A percentile compares a stretch with the other conserved stretches of the same genome.
These are phyloP conservation scores for Trifolium fragiferum DNA, from an alignment of 306 rosid genomes.

Conservation along the genomic window DNA sequence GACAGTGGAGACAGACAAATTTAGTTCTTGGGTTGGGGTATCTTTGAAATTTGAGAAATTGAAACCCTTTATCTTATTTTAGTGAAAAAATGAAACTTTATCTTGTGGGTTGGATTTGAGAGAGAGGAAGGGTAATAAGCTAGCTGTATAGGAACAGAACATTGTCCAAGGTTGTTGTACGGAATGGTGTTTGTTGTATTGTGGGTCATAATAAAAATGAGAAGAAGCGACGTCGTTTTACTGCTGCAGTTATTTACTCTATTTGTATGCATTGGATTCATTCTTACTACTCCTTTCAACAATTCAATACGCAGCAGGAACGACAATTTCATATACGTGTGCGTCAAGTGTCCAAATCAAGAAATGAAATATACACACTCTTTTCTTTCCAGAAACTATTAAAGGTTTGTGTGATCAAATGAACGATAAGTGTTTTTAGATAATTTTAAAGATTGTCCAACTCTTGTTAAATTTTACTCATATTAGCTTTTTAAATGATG, in stretches of 20 bases:
- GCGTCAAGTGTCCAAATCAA: neutral
- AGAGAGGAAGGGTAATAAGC: slow-evolving; percentile 8
- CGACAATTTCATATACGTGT: neutral
- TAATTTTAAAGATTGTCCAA: no score
- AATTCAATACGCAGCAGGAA: neutral
- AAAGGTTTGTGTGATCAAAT: no score
- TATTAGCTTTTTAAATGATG: no score
- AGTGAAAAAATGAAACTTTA: slow-evolving; percentile 43
- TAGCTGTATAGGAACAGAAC: neutral
- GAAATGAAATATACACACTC: no score
- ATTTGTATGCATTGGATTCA: no score
- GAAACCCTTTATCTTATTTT: slow-evolving; percentile 41
- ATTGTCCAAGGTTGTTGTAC: slow-evolving; percentile 45
- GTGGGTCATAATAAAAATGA: neutral
- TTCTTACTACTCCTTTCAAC: neutral
- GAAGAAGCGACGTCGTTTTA: neutral
- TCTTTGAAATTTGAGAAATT: slow-evolving; percentile 38
- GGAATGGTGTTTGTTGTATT: slow-evolving; percentile 27
- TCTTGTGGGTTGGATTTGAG: neutral
- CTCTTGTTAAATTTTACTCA: no score
- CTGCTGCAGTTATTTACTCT: no score
- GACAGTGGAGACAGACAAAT: slow-evolving; percentile 54
- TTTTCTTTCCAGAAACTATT: no score
- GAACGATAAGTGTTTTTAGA: no score
- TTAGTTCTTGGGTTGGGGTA: slow-evolving; percentile 46